Percentiles rank a stretch among this genome's conserved stretches.
phyloP scores from a whole-genome alignment of 2,329 filamentous ascomycete genomes.

The Monilinia vaccinii-corymbosi region DNA sequence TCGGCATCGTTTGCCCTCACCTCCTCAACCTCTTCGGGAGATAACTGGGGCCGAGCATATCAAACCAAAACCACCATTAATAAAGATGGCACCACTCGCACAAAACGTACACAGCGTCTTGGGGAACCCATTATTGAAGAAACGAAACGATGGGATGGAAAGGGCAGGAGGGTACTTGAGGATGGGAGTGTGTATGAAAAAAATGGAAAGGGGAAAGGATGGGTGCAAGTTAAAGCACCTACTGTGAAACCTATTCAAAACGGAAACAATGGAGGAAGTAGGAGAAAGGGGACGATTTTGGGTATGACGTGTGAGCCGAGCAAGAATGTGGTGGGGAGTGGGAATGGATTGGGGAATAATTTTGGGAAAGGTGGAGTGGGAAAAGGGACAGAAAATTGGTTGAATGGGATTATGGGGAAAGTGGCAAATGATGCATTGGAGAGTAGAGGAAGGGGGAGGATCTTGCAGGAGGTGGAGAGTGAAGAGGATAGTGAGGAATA shows the following conservation, averaged over 20 bases:
- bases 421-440: constrained; percentile 7
- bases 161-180: constrained; percentile 3
- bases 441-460: constrained; percentile 1
- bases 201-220: constrained; percentile 8
- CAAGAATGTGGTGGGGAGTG: background rate
- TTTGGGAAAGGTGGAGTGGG: constrained; percentile 5
- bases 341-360: constrained; percentile 1
- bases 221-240: constrained; percentile 3
- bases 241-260: background rate
- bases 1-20: constrained; percentile 3
- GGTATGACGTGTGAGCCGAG: constrained; percentile 6
- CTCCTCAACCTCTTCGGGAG: constrained; percentile 1
- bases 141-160: constrained; percentile 9
- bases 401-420: constrained; percentile 5
- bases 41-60: constrained; percentile 4
- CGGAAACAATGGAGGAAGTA: background rate
- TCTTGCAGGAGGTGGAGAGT: constrained; percentile 4
- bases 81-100: constrained; percentile 7
- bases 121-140: constrained; percentile 8
- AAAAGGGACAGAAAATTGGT: background rate
- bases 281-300: constrained; percentile 5
- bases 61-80: constrained; percentile 1
- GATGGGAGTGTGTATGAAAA: constrained; percentile 10
- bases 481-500: constrained; percentile 1
- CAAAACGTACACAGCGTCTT: constrained; percentile 2